Evolutionary conservation across 1,284 basidiomycete genomes (phyloP).

Genomic region (Rhizoctonia solani): DNA sequence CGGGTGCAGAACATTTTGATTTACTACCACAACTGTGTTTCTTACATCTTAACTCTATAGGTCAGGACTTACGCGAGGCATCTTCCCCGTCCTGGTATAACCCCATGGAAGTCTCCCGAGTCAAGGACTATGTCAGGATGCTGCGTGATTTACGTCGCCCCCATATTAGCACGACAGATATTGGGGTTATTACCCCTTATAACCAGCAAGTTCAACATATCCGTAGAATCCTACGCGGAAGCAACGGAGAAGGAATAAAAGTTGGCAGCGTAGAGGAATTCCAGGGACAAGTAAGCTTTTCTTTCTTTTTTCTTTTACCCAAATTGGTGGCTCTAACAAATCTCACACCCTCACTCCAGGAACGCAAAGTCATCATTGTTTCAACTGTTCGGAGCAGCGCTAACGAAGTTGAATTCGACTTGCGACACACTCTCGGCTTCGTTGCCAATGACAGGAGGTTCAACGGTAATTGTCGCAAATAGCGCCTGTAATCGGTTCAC

Average conservation of each 20-base stretch:
- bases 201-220: conserved; percentile 58
- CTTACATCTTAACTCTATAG: conserved; percentile 13
- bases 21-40: neutral
- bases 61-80: conserved; percentile 59
- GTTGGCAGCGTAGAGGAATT: conserved; percentile 66
- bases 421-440: conserved; percentile 55
- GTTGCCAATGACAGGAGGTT: conserved; percentile 64
- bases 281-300: conserved; percentile 64
- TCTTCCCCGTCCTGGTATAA: conserved; percentile 71
- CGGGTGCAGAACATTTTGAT: conserved; percentile 47
- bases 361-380: conserved; percentile 60
- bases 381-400: conserved; percentile 66
- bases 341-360: conserved; percentile 45
- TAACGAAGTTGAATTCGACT: conserved; percentile 56
- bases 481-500: conserved; percentile 41
- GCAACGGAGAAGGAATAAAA: conserved; percentile 50
- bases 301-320: too few species aligned
- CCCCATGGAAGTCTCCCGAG: conserved; percentile 57
- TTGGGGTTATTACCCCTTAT: conserved; percentile 61
- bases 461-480: conserved; percentile 56
- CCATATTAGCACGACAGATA: conserved; percentile 50
- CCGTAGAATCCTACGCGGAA: conserved; percentile 45
- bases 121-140: conserved; percentile 54
- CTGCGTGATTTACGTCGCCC: conserved; percentile 45
- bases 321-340: neutral